Evolutionary conservation across 2,329 filamentous ascomycete genomes (phyloP).

Genomic region (Diaporthe vaccinii): DNA sequence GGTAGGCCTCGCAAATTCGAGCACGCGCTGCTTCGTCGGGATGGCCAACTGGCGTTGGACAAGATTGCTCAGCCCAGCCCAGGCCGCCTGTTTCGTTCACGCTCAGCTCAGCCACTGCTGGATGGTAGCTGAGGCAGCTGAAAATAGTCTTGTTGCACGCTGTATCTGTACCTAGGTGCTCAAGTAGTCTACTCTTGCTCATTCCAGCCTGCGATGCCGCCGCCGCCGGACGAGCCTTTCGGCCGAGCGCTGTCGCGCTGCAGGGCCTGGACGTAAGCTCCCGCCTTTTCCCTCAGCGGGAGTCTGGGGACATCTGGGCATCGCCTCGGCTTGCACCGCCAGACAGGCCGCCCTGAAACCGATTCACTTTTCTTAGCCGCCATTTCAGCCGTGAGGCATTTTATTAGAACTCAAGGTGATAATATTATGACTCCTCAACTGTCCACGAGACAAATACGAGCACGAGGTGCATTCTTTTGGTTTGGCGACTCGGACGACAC

Average conservation of each 20-base stretch:
- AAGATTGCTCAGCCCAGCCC: conserved; percentile 16
- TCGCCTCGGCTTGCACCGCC: neutral
- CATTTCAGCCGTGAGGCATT: conserved; percentile 20
- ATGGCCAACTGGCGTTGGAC: neutral
- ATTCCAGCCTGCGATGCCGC: neutral
- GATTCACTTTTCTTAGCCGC: neutral
- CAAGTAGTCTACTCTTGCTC: neutral
- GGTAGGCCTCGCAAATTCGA: neutral
- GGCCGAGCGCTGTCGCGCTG: conserved; percentile 15
- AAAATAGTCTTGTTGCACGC: conserved; percentile 10
- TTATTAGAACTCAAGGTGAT: neutral
- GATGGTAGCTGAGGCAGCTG: conserved; percentile 12
- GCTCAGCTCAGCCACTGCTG: conserved; percentile 25
- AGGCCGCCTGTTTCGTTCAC: conserved; percentile 1
- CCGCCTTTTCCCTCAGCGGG: conserved; percentile 14
- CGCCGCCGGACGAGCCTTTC: conserved; percentile 21
- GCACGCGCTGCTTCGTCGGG: neutral
- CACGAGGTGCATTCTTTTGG: conserved; percentile 5
- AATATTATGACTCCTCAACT: neutral
- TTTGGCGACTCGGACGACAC: neutral
- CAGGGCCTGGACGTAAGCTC: conserved; percentile 6
- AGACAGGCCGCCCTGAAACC: neutral
- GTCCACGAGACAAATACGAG: conserved; percentile 10
- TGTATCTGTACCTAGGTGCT: neutral
- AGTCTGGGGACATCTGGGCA: neutral